Conservation (phyloP, 768 basidiomycete species). For the Lepiota brunneoincarnata region DNA sequence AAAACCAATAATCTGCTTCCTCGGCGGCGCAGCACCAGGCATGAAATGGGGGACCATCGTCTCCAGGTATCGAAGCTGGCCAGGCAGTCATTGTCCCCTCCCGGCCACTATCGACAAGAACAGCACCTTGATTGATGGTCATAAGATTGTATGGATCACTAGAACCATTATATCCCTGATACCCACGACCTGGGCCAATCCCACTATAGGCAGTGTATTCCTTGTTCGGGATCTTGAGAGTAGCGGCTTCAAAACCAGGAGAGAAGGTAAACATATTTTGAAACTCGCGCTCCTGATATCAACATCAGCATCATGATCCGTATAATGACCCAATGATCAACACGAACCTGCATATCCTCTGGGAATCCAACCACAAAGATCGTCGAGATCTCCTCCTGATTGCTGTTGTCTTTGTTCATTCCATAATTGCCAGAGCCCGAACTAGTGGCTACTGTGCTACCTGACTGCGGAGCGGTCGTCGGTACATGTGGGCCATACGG, state of each 20-base stretch:
- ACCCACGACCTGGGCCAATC: conserved; percentile 11
- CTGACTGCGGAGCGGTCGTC: conserved; percentile 23
- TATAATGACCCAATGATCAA: conserved; percentile 3
- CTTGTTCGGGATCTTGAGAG: conserved; percentile 95
- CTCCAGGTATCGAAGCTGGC: conserved; percentile 42
- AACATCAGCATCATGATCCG: conserved; percentile 17
- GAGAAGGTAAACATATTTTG: conserved; percentile 99
- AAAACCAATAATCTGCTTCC: conserved; percentile 98
- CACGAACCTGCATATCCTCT: conserved; percentile 93
- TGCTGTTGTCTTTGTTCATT: conserved; percentile 23
- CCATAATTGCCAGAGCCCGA: conserved; percentile 22
- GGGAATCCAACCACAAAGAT: conserved; percentile 99
- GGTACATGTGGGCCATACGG: conserved; percentile 73
- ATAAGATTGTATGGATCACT: conserved; percentile 85
- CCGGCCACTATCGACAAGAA: conserved; percentile 74
- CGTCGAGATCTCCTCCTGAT: conserved; percentile 89
- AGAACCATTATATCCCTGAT: conserved; percentile 45
- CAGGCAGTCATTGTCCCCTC: conserved; percentile 73
- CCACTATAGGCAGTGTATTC: conserved; percentile 69
- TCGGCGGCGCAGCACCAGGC: conserved; percentile 48
- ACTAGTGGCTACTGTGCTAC: conserved; percentile 23
- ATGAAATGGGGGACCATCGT: conserved; percentile 30
- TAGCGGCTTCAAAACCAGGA: conserved; percentile 93
- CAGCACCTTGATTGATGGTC: conserved; percentile 78
- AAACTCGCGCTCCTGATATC: conserved; percentile 90